phyloP scores from a whole-genome alignment of 768 basidiomycete genomes.

The Amanita jacksonii region DNA sequence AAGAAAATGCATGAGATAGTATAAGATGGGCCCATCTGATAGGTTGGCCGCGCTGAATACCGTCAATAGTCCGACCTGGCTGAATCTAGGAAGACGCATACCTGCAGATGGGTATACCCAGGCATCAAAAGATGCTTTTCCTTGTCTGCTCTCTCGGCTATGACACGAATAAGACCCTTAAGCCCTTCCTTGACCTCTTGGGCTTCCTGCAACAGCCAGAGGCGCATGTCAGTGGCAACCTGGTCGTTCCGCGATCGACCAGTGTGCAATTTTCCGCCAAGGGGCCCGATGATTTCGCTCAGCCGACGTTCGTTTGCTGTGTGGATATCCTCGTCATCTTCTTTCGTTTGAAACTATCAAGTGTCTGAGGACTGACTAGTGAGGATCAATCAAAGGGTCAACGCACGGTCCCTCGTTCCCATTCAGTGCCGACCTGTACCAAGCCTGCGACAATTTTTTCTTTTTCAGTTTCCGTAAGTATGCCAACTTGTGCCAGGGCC shows the following conservation, averaged over 20 bases:
- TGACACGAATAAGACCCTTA: constrained; percentile 73
- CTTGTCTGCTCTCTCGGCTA: constrained; percentile 88
- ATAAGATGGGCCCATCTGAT: constrained; percentile 98
- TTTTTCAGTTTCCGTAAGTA: constrained; percentile 74
- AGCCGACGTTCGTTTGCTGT: constrained; percentile 96
- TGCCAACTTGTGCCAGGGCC: constrained; percentile 69
- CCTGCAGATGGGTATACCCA: constrained; percentile 97
- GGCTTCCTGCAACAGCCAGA: constrained; percentile 87
- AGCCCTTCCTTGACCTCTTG: constrained; percentile 55
- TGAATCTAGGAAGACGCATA: constrained; percentile 21
- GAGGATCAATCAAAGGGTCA: constrained; percentile 1
- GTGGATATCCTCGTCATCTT: constrained; percentile 98
- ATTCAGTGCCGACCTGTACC: constrained; percentile 68
- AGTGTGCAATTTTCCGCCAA: constrained; percentile 95
- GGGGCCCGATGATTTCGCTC: constrained; percentile 84
- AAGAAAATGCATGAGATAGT: constrained; percentile 90
- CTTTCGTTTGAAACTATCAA: constrained; percentile 58
- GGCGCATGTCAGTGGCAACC: constrained; percentile 95
- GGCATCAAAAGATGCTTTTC: constrained; percentile 89
- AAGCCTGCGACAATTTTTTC: constrained; percentile 66
- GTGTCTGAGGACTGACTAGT: not conserved
- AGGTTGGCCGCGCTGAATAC: constrained; percentile 82
- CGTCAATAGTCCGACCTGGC: not conserved
- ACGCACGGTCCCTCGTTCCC: constrained; percentile 67
- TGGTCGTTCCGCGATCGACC: constrained; percentile 97